Evolutionary conservation across 495 filamentous ascomycete genomes (phyloP).

Genomic region (Parathielavia hyrcaniae): DNA sequence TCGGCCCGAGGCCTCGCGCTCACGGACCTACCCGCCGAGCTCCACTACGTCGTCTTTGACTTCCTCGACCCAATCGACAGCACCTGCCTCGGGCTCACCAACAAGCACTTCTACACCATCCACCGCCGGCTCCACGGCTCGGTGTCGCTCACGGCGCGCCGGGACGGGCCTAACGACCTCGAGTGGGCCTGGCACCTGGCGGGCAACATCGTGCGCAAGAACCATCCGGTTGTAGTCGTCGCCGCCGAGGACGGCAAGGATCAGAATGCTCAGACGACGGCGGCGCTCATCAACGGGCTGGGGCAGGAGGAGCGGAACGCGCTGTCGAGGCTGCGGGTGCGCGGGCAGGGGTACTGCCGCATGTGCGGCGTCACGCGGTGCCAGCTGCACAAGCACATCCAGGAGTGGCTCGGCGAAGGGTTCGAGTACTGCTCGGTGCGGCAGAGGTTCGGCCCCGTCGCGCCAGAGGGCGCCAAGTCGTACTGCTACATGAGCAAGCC

Average conservation of each 20-base stretch:
- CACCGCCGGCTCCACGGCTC: constrained; percentile 46
- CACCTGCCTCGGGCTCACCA: constrained; percentile 50
- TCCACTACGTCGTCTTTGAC: constrained; percentile 51
- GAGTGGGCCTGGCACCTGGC: constrained; percentile 51
- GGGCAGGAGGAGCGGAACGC: constrained; percentile 30
- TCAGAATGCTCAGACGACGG: neutral
- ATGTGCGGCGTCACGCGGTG: constrained; percentile 49
- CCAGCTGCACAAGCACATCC: constrained; percentile 50
- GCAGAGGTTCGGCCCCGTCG: constrained; percentile 44
- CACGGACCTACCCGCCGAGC: constrained; percentile 50
- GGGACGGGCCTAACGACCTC: constrained; percentile 49
- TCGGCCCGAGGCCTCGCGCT: constrained; percentile 31
- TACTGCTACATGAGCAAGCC: constrained; percentile 49
- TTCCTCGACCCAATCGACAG: constrained; percentile 52
- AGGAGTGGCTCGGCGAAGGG: constrained; percentile 45
- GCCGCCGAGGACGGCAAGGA: constrained; percentile 5
- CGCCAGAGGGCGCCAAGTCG: constrained; percentile 31
- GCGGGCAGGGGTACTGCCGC: constrained; percentile 45
- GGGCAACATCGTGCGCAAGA: constrained; percentile 29
- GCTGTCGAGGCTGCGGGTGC: constrained; percentile 37
- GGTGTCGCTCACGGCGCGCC: constrained; percentile 43
- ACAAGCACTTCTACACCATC: constrained; percentile 46
- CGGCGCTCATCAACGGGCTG: neutral
- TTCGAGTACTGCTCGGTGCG: constrained; percentile 47
- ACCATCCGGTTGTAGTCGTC: neutral